Percentiles rank a stretch among this genome's conserved stretches.
Evolutionary conservation across 2,329 filamentous ascomycete species (phyloP).

Genomic region (Colletotrichum costaricense): DNA sequence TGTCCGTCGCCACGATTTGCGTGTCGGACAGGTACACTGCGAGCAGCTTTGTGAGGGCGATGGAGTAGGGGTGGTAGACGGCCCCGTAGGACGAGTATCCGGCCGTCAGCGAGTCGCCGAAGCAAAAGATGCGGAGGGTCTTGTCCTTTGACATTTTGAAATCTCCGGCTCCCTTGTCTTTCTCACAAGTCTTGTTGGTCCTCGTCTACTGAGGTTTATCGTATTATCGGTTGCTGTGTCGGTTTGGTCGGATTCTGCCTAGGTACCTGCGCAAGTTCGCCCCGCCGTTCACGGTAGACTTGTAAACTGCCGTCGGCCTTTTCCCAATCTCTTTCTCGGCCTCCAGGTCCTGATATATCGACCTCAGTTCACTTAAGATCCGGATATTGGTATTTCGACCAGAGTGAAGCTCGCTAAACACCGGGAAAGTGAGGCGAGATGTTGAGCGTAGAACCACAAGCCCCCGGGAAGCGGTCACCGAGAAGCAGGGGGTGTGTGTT

Average conservation of each 20-base stretch:
- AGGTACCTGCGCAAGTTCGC: not conserved
- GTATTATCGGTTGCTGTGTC: not conserved
- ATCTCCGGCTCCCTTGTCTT: not conserved
- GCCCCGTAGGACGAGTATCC: slow-evolving; percentile 61
- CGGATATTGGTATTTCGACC: not conserved
- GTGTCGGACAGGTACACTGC: slow-evolving; percentile 56
- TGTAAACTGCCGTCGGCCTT: not conserved
- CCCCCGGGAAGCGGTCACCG: not conserved
- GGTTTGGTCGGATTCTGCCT: not conserved
- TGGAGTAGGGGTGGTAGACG: slow-evolving; percentile 64
- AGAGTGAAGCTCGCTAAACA: not conserved
- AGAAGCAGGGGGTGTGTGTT: not conserved
- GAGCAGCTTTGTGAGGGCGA: slow-evolving; percentile 58
- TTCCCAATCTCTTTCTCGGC: not conserved
- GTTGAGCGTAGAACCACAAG: not conserved
- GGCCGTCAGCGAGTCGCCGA: slow-evolving; percentile 73
- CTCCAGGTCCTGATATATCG: not conserved
- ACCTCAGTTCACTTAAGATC: not conserved
- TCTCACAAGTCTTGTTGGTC: not conserved
- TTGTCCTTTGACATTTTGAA: slow-evolving; percentile 13
- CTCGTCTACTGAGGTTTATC: not conserved
- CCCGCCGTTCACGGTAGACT: not conserved
- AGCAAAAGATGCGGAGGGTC: slow-evolving; percentile 68
- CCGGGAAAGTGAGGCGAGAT: not conserved
- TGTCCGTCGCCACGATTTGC: slow-evolving; percentile 54